These are phyloP conservation scores for Gossypium mustelinum DNA, from an alignment of 345 rosid species.

Conservation along the genomic window DNA sequence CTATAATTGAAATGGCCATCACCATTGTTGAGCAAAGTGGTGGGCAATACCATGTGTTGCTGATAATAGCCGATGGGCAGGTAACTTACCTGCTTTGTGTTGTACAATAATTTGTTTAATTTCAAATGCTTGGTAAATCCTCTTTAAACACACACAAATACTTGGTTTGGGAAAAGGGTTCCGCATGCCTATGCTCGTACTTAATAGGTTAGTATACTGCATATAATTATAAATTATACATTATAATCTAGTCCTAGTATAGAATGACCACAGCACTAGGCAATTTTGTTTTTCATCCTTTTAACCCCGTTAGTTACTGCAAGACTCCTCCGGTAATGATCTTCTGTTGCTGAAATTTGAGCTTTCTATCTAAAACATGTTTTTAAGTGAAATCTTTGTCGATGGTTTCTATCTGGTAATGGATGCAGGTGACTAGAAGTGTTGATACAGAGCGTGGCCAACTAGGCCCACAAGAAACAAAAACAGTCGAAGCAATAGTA, in stretches of 20 bases:
- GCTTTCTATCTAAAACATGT: background rate
- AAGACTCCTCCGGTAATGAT: background rate
- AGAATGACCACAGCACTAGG: background rate
- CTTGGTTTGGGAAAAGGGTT: background rate
- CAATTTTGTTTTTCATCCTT: background rate
- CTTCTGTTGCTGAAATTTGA: background rate
- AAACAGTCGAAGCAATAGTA: conserved; percentile 77
- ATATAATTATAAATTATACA: background rate
- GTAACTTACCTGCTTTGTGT: conserved; percentile 23
- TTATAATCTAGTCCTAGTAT: background rate
- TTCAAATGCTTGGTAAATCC: background rate
- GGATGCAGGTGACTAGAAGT: conserved; percentile 52
- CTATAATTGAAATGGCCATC: conserved; percentile 56
- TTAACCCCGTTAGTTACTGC: background rate
- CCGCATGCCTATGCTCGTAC: background rate
- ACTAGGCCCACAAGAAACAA: conserved; percentile 74
- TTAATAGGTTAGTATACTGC: conserved; percentile 1
- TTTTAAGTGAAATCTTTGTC: background rate
- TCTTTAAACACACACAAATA: background rate
- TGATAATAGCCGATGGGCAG: conserved; percentile 74
- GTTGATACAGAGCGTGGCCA: conserved; percentile 46
- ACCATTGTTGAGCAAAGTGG: conserved; percentile 61
- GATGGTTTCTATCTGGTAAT: background rate
- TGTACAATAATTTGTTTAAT: background rate
- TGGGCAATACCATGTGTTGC: conserved; percentile 66